A percentile compares a stretch with the other conserved stretches of the same genome.
Conservation (phyloP, 2,329 filamentous ascomycete genomes). For the Penicillium sp. region DNA sequence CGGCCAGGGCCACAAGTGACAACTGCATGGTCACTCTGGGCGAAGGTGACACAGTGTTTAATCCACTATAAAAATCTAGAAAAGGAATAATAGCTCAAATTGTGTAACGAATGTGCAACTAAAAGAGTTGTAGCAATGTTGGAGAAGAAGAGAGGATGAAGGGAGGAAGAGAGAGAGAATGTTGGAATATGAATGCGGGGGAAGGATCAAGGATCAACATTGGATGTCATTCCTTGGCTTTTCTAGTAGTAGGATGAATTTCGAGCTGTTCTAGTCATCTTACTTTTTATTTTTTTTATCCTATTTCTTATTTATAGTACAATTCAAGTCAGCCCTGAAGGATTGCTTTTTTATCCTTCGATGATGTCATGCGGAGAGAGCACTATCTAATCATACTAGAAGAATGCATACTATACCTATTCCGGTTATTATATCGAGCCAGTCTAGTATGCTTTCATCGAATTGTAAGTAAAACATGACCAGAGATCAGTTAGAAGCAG, state of each 20-base stretch:
- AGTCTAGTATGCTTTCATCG: not conserved
- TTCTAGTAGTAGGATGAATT: not conserved
- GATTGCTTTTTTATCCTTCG: not conserved
- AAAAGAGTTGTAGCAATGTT: not conserved
- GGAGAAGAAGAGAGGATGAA: not conserved
- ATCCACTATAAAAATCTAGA: not conserved
- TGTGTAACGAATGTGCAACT: constrained; percentile 11
- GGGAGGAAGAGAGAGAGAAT: not conserved
- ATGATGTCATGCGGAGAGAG: constrained; percentile 30
- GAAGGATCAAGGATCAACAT: constrained; percentile 11
- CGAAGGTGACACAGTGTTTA: not conserved
- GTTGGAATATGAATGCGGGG: constrained; percentile 20
- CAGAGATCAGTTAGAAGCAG: not conserved
- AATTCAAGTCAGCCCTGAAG: not conserved
- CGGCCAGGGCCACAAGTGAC: constrained; percentile 33
- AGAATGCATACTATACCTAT: not conserved
- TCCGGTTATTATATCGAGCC: not conserved
- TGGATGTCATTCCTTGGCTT: not conserved
- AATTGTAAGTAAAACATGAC: no score
- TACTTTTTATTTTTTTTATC: not conserved
- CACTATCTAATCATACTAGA: not conserved
- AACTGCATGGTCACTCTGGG: constrained; percentile 32
- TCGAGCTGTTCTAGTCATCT: not conserved
- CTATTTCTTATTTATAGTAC: not conserved
- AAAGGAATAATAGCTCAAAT: not conserved